Percentiles rank a stretch among this genome's conserved stretches.
Evolutionary conservation across 768 basidiomycete species (phyloP).

Genomic region (Serpula lacrymans): DNA sequence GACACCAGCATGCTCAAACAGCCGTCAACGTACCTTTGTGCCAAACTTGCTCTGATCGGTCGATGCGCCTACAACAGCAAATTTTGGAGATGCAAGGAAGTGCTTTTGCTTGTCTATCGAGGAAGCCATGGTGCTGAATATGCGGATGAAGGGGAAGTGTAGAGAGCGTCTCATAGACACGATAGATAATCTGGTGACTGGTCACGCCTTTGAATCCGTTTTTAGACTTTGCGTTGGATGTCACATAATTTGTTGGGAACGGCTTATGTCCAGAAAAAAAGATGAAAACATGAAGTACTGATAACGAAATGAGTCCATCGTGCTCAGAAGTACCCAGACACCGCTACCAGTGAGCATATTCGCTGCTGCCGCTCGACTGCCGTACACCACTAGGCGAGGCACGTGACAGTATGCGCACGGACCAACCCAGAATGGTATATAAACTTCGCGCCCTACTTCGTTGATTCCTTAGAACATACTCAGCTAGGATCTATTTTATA

Average conservation of each 20-base stretch:
- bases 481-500: slow-evolving; percentile 80
- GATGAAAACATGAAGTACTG: too few relatives aligned
- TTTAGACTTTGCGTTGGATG: too few relatives aligned
- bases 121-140: slow-evolving; percentile 21
- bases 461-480: slow-evolving; percentile 64
- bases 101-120: slow-evolving; percentile 42
- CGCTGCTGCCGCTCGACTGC: too few relatives aligned
- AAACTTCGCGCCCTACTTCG: slow-evolving; percentile 11
- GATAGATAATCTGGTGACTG: too few relatives aligned
- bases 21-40: slow-evolving; percentile 50
- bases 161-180: too few relatives aligned
- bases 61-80: slow-evolving; percentile 81
- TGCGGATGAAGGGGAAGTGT: too few relatives aligned
- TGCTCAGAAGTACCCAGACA: too few relatives aligned
- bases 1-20: background rate
- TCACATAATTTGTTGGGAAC: too few relatives aligned
- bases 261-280: too few relatives aligned
- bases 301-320: too few relatives aligned
- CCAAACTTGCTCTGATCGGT: slow-evolving; percentile 78
- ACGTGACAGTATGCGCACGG: slow-evolving; percentile 20
- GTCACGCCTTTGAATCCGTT: too few relatives aligned
- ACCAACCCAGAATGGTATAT: slow-evolving; percentile 34
- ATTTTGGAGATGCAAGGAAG: slow-evolving; percentile 63
- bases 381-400: background rate
- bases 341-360: too few relatives aligned